Conservation (phyloP, 1,139 yeast species). For the Wickerhamiella pararugosa region DNA sequence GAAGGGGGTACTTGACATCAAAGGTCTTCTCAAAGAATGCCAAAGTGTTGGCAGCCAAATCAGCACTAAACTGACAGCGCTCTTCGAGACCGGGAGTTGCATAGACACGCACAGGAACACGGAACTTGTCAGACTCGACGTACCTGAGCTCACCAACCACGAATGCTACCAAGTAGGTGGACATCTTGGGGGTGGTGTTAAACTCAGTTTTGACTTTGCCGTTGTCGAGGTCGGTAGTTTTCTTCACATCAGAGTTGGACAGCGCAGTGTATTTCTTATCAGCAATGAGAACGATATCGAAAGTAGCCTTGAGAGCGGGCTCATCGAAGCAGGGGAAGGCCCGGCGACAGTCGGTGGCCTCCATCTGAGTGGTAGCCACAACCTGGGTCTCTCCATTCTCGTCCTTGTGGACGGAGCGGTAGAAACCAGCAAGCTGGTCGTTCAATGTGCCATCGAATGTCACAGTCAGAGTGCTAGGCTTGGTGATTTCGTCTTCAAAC, state of each 20-base stretch:
- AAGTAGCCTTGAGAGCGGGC: slow-evolving; percentile 62
- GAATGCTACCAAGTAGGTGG: slow-evolving; percentile 70
- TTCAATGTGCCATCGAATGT: slow-evolving; percentile 57
- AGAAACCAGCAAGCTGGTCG: slow-evolving; percentile 68
- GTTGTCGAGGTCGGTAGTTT: slow-evolving; percentile 29
- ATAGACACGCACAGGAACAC: slow-evolving; percentile 67
- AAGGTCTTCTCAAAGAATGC: slow-evolving; percentile 59
- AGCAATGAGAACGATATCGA: slow-evolving; percentile 40
- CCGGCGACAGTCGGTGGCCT: slow-evolving; percentile 72
- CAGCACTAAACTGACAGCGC: slow-evolving; percentile 53
- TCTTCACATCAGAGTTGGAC: slow-evolving; percentile 55
- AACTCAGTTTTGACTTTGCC: slow-evolving; percentile 32
- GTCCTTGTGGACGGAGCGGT: slow-evolving; percentile 58
- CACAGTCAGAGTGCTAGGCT: slow-evolving; percentile 33
- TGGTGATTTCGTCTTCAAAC: slow-evolving; percentile 34
- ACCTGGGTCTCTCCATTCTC: slow-evolving; percentile 43
- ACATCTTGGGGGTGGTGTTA: slow-evolving; percentile 60
- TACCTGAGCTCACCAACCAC: slow-evolving; percentile 67
- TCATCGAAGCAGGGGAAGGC: slow-evolving; percentile 79
- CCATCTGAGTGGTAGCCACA: slow-evolving; percentile 72
- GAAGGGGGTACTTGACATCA: slow-evolving; percentile 61
- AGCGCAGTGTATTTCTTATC: slow-evolving; percentile 43
- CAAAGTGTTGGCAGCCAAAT: slow-evolving; percentile 59
- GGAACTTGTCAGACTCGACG: slow-evolving; percentile 49
- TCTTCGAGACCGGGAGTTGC: slow-evolving; percentile 60